Evolutionary conservation across 169 alveolate species (phyloP).

Genomic region (Cryptosporidium meleagridis): DNA sequence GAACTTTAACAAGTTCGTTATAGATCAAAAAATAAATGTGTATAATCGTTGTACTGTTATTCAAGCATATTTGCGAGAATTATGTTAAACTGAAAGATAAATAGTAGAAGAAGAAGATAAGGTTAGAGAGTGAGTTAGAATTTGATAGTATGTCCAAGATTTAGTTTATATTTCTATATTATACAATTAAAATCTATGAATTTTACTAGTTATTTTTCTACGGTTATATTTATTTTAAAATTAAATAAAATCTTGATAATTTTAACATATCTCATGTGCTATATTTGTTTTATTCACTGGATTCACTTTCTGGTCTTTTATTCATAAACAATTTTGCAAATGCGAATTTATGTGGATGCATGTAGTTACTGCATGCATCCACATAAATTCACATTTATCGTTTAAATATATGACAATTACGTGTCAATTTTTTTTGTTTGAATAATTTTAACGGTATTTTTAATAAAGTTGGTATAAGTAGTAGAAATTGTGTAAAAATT

Average conservation of each 20-base stretch:
- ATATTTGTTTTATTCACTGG: neutral
- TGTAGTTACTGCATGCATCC: neutral
- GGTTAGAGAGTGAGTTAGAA: neutral
- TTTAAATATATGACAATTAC: no score
- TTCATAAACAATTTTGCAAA: neutral
- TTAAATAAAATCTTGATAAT: no score
- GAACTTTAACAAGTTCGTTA: neutral
- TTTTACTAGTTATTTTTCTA: neutral
- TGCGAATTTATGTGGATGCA: neutral
- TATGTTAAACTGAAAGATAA: neutral
- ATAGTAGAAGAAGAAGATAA: neutral
- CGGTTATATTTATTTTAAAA: no score
- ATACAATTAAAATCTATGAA: neutral
- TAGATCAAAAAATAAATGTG: neutral
- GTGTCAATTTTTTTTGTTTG: neutral
- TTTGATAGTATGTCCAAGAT: neutral
- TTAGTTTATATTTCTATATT: neutral
- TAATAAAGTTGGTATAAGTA: no score
- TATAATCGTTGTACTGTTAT: no score
- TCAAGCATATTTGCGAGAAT: neutral
- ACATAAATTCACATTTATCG: neutral
- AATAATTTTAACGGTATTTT: no score
- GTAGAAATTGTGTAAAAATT: no score
- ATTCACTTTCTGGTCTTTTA: no score
- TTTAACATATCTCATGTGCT: no score